phyloP scores from a whole-genome alignment of 768 basidiomycete species.

The Daedaleopsis sinensis region DNA sequence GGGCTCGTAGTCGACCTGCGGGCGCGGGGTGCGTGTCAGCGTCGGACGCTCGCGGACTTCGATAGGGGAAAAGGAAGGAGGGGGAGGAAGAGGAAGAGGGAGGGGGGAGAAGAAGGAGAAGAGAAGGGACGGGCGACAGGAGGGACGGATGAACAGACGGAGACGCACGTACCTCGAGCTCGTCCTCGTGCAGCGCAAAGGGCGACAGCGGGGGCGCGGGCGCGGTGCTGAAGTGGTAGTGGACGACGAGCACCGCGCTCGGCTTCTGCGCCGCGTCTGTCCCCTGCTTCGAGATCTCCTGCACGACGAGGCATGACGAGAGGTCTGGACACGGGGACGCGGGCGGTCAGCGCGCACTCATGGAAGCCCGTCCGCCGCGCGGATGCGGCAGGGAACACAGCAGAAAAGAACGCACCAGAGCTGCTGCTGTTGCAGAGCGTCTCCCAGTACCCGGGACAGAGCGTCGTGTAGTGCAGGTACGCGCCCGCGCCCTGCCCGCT shows the following conservation, averaged over 20 bases:
- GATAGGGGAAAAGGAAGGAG: neutral
- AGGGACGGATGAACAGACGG: neutral
- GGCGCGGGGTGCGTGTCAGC: neutral
- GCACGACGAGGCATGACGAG: constrained; percentile 64
- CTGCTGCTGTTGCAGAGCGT: constrained; percentile 55
- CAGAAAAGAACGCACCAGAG: constrained; percentile 44
- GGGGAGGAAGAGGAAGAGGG: neutral
- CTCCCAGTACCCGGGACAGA: constrained; percentile 70
- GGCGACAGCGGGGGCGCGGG: constrained; percentile 16
- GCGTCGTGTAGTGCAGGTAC: constrained; percentile 58
- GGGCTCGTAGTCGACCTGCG: constrained; percentile 12
- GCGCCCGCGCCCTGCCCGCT: constrained; percentile 18
- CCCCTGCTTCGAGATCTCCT: constrained; percentile 48
- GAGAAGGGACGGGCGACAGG: neutral
- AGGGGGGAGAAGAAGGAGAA: no score
- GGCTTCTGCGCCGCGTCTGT: constrained; percentile 4
- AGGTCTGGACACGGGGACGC: constrained; percentile 49
- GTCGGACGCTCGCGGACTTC: neutral
- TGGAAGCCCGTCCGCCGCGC: neutral
- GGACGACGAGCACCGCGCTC: constrained; percentile 5
- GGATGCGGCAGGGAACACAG: neutral
- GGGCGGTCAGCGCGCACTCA: neutral
- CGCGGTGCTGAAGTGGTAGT: constrained; percentile 15
- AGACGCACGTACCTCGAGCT: constrained; percentile 1
- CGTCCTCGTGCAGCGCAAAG: constrained; percentile 10